phyloP scores from a whole-genome alignment of 768 basidiomycete species.

The Xanthoconium purpureum region DNA sequence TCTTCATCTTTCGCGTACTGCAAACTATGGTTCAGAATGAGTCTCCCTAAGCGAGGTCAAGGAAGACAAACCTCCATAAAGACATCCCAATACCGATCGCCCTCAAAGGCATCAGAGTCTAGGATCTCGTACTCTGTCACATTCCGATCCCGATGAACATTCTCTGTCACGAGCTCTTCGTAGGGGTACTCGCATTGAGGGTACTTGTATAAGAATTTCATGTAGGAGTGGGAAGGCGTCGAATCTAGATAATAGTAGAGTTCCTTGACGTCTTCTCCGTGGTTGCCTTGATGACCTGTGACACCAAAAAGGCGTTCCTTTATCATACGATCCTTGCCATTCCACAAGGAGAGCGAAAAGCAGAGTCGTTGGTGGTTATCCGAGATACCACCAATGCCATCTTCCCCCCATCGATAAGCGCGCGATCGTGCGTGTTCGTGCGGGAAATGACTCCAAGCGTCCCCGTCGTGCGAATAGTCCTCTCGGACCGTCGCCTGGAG shows the following conservation, averaged over 20 bases:
- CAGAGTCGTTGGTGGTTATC: conserved; percentile 96
- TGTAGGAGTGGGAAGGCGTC: conserved; percentile 98
- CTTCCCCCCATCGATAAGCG: conserved; percentile 98
- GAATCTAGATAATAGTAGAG: conserved; percentile 98
- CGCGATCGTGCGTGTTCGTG: conserved; percentile 91
- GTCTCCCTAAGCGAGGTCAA: conserved; percentile 3
- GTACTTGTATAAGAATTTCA: conserved; percentile 99
- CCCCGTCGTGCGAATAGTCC: conserved; percentile 95
- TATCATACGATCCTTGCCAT: conserved; percentile 88
- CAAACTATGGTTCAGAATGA: conserved; percentile 2
- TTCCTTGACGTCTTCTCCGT: conserved; percentile 99
- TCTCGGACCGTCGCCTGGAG: conserved; percentile 93
- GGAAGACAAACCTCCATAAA: conserved; percentile 80
- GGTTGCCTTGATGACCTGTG: conserved; percentile 96
- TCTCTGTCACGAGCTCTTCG: conserved; percentile 88
- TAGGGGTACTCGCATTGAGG: conserved; percentile 92
- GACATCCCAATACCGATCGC: conserved; percentile 96
- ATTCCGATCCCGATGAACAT: conserved; percentile 74
- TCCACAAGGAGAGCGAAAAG: conserved; percentile 91
- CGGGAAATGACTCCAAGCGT: conserved; percentile 94
- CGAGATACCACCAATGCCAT: conserved; percentile 94
- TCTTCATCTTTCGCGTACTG: conserved; percentile 98
- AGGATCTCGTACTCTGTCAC: conserved; percentile 91
- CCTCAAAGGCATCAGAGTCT: conserved; percentile 89
- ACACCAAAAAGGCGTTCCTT: conserved; percentile 97